Evolutionary conservation across 2,329 filamentous ascomycete genomes (phyloP), one percentile per base, ranked within the genome.

Genomic region (Trichoderma gracile): DNA sequence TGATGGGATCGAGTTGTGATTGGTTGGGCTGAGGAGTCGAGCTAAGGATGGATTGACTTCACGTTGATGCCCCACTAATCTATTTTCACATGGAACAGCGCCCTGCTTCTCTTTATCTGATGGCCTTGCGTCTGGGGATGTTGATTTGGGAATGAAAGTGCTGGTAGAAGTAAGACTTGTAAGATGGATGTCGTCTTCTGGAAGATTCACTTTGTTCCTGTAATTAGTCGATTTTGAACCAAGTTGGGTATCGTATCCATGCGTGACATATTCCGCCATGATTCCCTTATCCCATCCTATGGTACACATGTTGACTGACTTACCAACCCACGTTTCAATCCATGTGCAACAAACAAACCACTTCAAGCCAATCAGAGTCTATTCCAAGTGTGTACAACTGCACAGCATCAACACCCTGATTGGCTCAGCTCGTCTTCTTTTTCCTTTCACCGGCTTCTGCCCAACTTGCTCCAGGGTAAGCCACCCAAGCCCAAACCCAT

Each of bases 401-500:
- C 30, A 2, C 3, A 33, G 2, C 8, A 27, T 33, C 30, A 49
- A 25, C 7, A 9, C 15, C 5, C 8, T 53, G 25, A 17, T 61
- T 54, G 25, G 58, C 15, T 38, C 40, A 46, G 19, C 30, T 33
- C 30, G 30, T 33, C 30, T 33, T 33, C 30, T 9, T 30, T 33
- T 9, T 52, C 27, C 12, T 25, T 25, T 43, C 17, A 21, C 57
- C 46, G 25, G n/a, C 25, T 43, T 33, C 25, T 49, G 30, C 47
- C 47, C n/a, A 52, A 27, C 15, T 45, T 38, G 43, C 40, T 61
- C 58, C 25, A 61, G 58, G 58, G 58, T 61, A 61, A 46, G 58
- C 46, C 33, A 23, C 25, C 47, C 14, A 42, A 33, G 33, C 27
- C 25, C 8, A 27, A 3, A 8, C 27, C 27, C 27, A 27, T 27